These are phyloP conservation scores for Calonectria honghensis DNA, from an alignment of 2,329 filamentous ascomycete genomes.

Conservation along the genomic window DNA sequence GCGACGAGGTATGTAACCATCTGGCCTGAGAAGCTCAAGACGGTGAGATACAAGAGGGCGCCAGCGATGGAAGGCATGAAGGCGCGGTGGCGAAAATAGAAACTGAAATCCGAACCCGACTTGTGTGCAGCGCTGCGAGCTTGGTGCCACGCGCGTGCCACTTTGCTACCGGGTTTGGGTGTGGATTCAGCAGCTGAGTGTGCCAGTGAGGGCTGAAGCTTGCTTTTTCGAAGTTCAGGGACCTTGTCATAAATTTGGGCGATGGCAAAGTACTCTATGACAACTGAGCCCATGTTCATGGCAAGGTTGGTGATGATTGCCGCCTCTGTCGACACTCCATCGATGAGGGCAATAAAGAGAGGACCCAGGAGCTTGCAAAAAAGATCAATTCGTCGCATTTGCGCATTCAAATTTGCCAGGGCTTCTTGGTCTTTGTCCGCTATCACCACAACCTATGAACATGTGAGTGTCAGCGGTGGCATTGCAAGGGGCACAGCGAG, in stretches of 20 bases:
- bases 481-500: too few relatives aligned
- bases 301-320: conserved; percentile 69
- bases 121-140: conserved; percentile 7
- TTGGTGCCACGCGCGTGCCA: neutral
- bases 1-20: conserved; percentile 78
- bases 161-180: neutral
- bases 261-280: conserved; percentile 71
- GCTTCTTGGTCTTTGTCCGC: conserved; percentile 36
- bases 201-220: conserved; percentile 20
- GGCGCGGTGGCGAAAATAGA: conserved; percentile 71
- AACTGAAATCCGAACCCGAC: conserved; percentile 40
- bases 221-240: conserved; percentile 43
- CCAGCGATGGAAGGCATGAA: conserved; percentile 76
- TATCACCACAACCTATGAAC: conserved; percentile 46
- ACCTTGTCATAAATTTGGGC: conserved; percentile 50
- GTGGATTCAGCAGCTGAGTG: neutral
- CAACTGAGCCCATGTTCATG: conserved; percentile 68
- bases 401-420: conserved; percentile 66
- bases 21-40: conserved; percentile 74
- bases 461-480: neutral
- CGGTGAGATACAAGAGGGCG: conserved; percentile 76
- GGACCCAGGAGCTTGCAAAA: conserved; percentile 75
- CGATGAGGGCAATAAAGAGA: conserved; percentile 70
- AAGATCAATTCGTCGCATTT: conserved; percentile 76
- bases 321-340: conserved; percentile 64